Evolutionary conservation across 208 protist species (phyloP).

Genomic region (Strigomonas galati): DNA sequence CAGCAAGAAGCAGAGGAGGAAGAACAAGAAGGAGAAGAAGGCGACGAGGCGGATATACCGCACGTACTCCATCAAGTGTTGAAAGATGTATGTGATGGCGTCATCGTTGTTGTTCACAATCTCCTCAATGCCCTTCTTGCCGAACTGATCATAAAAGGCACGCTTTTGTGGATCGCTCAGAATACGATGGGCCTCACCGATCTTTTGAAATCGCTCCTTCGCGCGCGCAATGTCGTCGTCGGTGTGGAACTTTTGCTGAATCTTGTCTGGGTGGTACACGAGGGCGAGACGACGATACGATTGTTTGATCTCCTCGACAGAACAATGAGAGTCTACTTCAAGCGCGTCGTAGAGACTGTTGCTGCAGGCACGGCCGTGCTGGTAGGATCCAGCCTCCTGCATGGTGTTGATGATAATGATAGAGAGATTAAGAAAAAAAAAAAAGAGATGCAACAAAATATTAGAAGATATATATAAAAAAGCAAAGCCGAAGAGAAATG

Average conservation of each 20-base stretch:
- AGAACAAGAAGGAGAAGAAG: slow-evolving; percentile 14
- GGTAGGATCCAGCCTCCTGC: slow-evolving; percentile 21
- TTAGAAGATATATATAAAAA: background rate
- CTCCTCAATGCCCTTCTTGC: slow-evolving; percentile 92
- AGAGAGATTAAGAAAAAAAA: slow-evolving; percentile 21
- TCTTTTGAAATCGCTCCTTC: slow-evolving; percentile 82
- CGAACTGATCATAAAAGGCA: slow-evolving; percentile 95
- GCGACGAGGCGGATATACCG: background rate
- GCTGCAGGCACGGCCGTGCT: slow-evolving; percentile 30
- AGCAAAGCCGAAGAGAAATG: background rate
- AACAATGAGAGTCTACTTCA: slow-evolving; percentile 45
- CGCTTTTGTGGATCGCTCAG: slow-evolving; percentile 94
- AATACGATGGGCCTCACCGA: slow-evolving; percentile 96
- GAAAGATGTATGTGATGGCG: too few relatives aligned
- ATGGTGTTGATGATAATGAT: background rate
- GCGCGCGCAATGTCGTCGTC: slow-evolving; percentile 8
- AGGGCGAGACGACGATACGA: slow-evolving; percentile 83
- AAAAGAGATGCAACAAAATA: slow-evolving; percentile 14
- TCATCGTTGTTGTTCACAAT: slow-evolving; percentile 37
- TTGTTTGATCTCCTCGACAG: slow-evolving; percentile 64
- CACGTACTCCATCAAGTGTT: too few relatives aligned
- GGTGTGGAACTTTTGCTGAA: too few relatives aligned
- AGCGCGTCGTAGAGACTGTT: slow-evolving; percentile 77
- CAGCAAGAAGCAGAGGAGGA: slow-evolving; percentile 15
- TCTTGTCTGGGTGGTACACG: slow-evolving; percentile 84